Conservation (phyloP, 108 stramenopile genomes). For the Stephanodiscus minutulus region DNA sequence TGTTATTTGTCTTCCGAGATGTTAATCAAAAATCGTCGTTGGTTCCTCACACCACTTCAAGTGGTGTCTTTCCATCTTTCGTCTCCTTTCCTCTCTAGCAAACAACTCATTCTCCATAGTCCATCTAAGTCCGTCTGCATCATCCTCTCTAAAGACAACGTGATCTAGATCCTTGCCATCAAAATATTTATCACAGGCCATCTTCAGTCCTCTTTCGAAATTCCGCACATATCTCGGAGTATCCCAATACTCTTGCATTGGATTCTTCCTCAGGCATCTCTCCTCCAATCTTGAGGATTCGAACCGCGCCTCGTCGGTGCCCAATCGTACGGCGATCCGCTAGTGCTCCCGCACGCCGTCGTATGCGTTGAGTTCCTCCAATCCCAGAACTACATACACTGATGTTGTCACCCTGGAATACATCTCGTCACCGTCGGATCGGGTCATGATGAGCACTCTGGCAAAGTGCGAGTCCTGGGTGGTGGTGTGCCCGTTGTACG, state of each 20-base stretch:
- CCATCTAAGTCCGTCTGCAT: slow-evolving; percentile 14
- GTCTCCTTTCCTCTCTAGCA: slow-evolving; percentile 20
- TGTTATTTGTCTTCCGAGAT: too few relatives aligned
- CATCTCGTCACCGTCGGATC: slow-evolving; percentile 87
- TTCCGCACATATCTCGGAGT: slow-evolving; percentile 72
- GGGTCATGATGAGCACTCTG: slow-evolving; percentile 83
- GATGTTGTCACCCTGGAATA: slow-evolving; percentile 79
- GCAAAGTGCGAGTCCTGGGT: slow-evolving; percentile 84
- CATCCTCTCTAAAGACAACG: slow-evolving; percentile 56
- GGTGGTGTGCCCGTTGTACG: slow-evolving; percentile 88
- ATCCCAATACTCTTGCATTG: slow-evolving; percentile 91
- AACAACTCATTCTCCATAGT: slow-evolving; percentile 19
- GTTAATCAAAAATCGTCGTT: too few relatives aligned
- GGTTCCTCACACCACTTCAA: too few relatives aligned
- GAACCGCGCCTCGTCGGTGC: slow-evolving; percentile 55
- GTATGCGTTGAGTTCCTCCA: slow-evolving; percentile 80
- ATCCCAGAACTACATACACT: slow-evolving; percentile 74
- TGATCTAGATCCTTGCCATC: slow-evolving; percentile 54
- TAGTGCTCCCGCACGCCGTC: slow-evolving; percentile 67
- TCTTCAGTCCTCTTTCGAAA: slow-evolving; percentile 62
- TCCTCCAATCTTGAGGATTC: slow-evolving; percentile 62
- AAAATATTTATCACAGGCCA: slow-evolving; percentile 69
- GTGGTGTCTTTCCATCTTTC: not conserved
- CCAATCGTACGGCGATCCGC: slow-evolving; percentile 71
- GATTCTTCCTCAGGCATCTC: slow-evolving; percentile 73